Conservation (phyloP, 176 grass and related monocot species). For the Musa beccarii region DNA sequence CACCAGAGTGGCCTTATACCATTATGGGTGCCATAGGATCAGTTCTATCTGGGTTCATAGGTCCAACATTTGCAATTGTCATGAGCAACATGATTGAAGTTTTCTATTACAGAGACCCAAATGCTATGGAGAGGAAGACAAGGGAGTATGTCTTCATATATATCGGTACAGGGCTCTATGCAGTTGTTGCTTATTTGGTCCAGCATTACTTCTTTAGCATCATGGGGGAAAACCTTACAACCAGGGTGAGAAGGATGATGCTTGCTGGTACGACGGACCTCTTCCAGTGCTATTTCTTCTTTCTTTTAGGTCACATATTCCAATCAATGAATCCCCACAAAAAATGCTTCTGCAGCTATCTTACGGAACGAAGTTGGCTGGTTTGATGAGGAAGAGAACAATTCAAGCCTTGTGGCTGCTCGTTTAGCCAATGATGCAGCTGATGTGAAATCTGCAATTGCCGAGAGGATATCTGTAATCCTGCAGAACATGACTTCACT, state of each 20-base stretch:
- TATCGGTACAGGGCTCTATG: conserved; percentile 88
- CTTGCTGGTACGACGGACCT: conserved; percentile 45
- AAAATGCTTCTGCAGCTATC: conserved; percentile 51
- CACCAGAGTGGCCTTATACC: conserved; percentile 91
- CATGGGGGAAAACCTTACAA: conserved; percentile 99
- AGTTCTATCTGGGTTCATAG: conserved; percentile 82
- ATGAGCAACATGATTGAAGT: conserved; percentile 97
- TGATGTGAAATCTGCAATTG: conserved; percentile 84
- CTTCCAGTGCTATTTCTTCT: background rate
- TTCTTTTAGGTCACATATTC: background rate
- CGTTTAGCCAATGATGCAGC: conserved; percentile 86
- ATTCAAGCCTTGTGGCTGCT: conserved; percentile 81
- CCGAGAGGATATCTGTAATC: conserved; percentile 93
- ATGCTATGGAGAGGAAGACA: conserved; percentile 81
- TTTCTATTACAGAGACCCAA: conserved; percentile 81
- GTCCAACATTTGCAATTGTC: conserved; percentile 91
- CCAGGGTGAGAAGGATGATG: conserved; percentile 94
- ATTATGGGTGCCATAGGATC: conserved; percentile 83
- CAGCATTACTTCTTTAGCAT: conserved; percentile 99
- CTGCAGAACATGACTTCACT: conserved; percentile 90
- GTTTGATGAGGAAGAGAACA: conserved; percentile 98
- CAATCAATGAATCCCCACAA: background rate
- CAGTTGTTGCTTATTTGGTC: conserved; percentile 75
- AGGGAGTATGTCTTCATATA: conserved; percentile 94
- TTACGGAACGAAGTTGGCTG: conserved; percentile 95